Conservation (phyloP, 768 basidiomycete species). For the Agrocybe pediades region DNA sequence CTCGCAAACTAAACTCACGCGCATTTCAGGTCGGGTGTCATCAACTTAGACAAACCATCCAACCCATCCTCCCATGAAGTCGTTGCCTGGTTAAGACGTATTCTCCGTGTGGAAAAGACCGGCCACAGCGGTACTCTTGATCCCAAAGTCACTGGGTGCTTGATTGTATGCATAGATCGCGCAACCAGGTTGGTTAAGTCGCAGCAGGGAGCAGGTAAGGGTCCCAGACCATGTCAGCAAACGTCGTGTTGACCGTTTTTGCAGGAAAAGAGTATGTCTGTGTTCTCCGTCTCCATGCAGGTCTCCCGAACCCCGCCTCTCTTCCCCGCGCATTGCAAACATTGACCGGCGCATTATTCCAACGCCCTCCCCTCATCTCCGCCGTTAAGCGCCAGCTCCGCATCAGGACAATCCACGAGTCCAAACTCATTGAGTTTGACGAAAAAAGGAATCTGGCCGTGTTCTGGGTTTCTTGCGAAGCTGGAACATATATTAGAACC, state of each 20-base stretch:
- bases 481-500: slow-evolving; percentile 95
- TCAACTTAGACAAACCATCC: slow-evolving; percentile 99
- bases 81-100: slow-evolving; percentile 98
- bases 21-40: slow-evolving; percentile 85
- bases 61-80: slow-evolving; percentile 99
- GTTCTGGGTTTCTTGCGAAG: slow-evolving; percentile 99
- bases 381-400: slow-evolving; percentile 98
- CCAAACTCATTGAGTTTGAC: slow-evolving; percentile 94
- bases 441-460: slow-evolving; percentile 95
- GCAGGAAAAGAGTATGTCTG: slow-evolving; percentile 97
- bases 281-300: slow-evolving; percentile 89
- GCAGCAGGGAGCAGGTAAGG: slow-evolving; percentile 92
- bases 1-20: slow-evolving; percentile 7
- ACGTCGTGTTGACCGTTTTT: slow-evolving; percentile 1
- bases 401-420: slow-evolving; percentile 96
- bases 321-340: slow-evolving; percentile 95
- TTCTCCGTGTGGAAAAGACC: slow-evolving; percentile 95
- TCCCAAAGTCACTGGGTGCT: slow-evolving; percentile 97
- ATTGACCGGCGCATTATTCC: slow-evolving; percentile 96
- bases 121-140: slow-evolving; percentile 99
- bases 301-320: slow-evolving; percentile 77
- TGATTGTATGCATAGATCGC: slow-evolving; percentile 99
- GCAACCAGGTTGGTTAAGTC: slow-evolving; percentile 97
- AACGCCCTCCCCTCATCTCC: slow-evolving; percentile 97
- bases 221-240: neutral